Conservation (phyloP, 805 yeast genomes). For the Clavispora carvajalis region DNA sequence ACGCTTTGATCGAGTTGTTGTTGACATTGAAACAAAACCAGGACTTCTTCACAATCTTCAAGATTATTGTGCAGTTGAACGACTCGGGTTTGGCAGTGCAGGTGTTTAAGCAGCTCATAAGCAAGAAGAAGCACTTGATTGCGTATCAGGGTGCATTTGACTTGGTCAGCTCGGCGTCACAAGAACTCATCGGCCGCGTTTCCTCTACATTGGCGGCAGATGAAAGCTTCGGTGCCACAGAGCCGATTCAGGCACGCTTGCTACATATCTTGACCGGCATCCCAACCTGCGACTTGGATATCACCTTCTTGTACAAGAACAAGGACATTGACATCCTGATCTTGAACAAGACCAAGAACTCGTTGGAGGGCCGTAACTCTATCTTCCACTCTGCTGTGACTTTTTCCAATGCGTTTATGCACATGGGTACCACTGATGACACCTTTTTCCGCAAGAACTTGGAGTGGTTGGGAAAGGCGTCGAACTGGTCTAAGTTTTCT, state of each 20-base stretch:
- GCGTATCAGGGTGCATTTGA: slow-evolving; percentile 96
- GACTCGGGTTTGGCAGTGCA: slow-evolving; percentile 65
- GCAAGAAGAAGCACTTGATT: slow-evolving; percentile 45
- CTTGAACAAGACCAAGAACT: slow-evolving; percentile 72
- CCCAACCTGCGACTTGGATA: slow-evolving; percentile 89
- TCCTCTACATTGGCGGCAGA: slow-evolving; percentile 35
- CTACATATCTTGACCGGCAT: slow-evolving; percentile 78
- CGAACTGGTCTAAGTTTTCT: slow-evolving; percentile 95
- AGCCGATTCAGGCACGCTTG: slow-evolving; percentile 38
- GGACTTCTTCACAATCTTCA: slow-evolving; percentile 80
- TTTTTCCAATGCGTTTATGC: slow-evolving; percentile 89
- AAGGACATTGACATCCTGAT: slow-evolving; percentile 82
- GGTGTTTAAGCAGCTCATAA: slow-evolving; percentile 59
- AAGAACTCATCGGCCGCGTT: slow-evolving; percentile 68
- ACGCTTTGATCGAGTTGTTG: slow-evolving; percentile 56
- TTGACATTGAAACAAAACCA: slow-evolving; percentile 49
- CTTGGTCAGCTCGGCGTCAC: slow-evolving; percentile 85
- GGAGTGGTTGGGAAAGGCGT: slow-evolving; percentile 97
- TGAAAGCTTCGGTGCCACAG: slow-evolving; percentile 19
- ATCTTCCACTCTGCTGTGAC: slow-evolving; percentile 95
- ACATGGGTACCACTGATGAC: slow-evolving; percentile 94
- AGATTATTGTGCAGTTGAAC: slow-evolving; percentile 83
- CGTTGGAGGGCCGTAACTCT: slow-evolving; percentile 86
- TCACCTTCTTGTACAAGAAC: slow-evolving; percentile 81
- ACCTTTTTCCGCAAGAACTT: slow-evolving; percentile 83